Base-by-base conservation (phyloP, 495 filamentous ascomycete genomes). In the Penicillium canescens region DNA sequence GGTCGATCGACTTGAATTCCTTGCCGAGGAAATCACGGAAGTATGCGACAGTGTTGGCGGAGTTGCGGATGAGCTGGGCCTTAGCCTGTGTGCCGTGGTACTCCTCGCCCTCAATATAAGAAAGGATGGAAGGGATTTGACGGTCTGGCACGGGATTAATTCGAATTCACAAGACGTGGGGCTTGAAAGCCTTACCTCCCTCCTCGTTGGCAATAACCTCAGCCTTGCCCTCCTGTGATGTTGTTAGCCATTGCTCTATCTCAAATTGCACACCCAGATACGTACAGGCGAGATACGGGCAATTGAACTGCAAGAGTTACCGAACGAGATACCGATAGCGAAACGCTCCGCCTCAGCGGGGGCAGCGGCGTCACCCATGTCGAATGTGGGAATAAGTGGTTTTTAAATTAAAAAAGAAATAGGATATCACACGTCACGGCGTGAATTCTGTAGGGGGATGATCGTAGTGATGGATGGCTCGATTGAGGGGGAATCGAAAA, bases 141-240 rank as follows among this genome's bases (percentile, higher is more conserved):
- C 94, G 91, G 75, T 98, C 94, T 96, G 63, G 47, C 3, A 52
- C 14, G 21, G 54, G 34, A 34, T 60, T 50, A 48, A 50, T 52
- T 37, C 20, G 59, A 59, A 43, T 41, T 47, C 18, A 45, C 43
- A 24, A 21, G 41, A 18, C 41, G 38, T 6, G 49, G 59, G 39
- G 52, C 41, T 48, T 18, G 36, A 14, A 40, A 45, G 31, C 64
- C 86, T 68, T 67, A 94, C 91, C 91, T 82, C 94, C 94, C 73
- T 98, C 94, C 75, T 98, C 95, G 74, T 98, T 98, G 53, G 95
- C 94, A 72, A 98, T 98, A 62, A 98, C 93, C 69, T 96, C 91
- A 56, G 91, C 87, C 76, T 93, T 96, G 71, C 92, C 93, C 61
- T 98, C 94, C 79, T 87, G 61, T 56, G 63, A 14, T 36, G 21